Evolutionary conservation across 2,329 filamentous ascomycete genomes (phyloP).

Genomic region (Colletotrichum godetiae): DNA sequence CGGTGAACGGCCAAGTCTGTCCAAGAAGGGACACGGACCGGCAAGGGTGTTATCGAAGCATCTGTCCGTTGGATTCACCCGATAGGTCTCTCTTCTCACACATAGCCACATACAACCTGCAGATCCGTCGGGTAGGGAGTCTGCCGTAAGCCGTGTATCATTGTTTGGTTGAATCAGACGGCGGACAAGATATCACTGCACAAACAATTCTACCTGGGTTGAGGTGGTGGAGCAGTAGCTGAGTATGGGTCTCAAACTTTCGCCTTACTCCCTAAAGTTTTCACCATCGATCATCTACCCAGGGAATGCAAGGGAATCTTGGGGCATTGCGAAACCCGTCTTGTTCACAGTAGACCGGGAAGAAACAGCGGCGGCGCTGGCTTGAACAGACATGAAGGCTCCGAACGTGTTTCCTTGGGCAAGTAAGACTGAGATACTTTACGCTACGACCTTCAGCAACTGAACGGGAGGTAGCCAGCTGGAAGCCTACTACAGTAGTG

Average conservation of each 20-base stretch:
- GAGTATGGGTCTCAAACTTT: background rate
- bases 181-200: background rate
- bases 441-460: too few relatives aligned
- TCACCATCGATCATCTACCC: background rate
- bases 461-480: too few relatives aligned
- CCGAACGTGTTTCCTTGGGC: background rate
- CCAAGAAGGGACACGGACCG: background rate
- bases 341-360: background rate
- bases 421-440: background rate
- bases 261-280: background rate
- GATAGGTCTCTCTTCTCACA: conserved; percentile 2
- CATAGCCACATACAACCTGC: background rate
- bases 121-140: background rate
- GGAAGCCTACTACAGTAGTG: background rate
- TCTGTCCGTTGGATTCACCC: background rate
- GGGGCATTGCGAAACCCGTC: background rate
- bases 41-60: background rate
- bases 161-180: background rate
- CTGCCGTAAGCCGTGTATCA: background rate
- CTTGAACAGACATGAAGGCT: background rate
- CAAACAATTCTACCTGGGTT: too few relatives aligned
- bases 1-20: conserved; percentile 11
- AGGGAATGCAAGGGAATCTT: background rate
- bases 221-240: background rate
- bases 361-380: background rate